Evolutionary conservation across 225 moss, liverwort and hornwort species (phyloP).

Genomic region (Takakia lepidozioides): DNA sequence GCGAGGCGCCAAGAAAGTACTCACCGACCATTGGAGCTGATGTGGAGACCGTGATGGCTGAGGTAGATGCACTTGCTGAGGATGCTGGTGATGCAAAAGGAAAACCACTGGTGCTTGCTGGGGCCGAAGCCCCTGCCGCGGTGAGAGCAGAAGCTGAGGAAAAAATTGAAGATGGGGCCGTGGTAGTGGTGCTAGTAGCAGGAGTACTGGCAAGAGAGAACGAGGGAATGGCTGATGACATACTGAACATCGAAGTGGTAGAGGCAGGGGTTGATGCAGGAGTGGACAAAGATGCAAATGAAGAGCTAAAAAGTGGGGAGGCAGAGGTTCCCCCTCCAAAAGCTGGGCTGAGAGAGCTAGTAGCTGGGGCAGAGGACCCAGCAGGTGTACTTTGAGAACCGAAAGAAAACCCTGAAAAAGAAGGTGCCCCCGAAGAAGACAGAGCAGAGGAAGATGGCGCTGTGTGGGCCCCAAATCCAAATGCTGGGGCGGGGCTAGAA

Average conservation of each 20-base stretch:
- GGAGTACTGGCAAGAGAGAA: slow-evolving; percentile 25
- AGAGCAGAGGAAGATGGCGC: slow-evolving; percentile 3
- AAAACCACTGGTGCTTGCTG: slow-evolving; percentile 7
- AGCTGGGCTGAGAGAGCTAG: too few relatives aligned
- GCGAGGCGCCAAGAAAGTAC: slow-evolving; percentile 10
- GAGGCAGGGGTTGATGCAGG: slow-evolving; percentile 17
- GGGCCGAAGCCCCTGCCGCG: neutral
- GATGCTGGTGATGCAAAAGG: slow-evolving; percentile 16
- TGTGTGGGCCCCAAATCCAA: slow-evolving; percentile 22
- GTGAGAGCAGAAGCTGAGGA: too few relatives aligned
- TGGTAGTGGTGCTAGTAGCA: slow-evolving; percentile 12
- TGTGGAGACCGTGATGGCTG: slow-evolving; percentile 9
- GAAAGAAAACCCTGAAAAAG: slow-evolving; percentile 38
- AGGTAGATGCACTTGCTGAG: slow-evolving; percentile 15
- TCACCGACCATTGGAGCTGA: neutral
- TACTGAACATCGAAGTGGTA: slow-evolving; percentile 16
- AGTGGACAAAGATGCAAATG: slow-evolving; percentile 20
- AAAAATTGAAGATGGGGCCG: slow-evolving; percentile 20
- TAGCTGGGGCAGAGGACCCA: slow-evolving; percentile 9
- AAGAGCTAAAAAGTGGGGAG: slow-evolving; percentile 20
- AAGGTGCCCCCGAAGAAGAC: slow-evolving; percentile 13
- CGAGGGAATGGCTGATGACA: slow-evolving; percentile 19
- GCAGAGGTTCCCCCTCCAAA: too few relatives aligned
- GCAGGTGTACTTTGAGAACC: slow-evolving; percentile 23
- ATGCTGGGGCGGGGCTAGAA: slow-evolving; percentile 17